phyloP scores from a whole-genome alignment of 148 eudicot species.

The Silene latifolia region DNA sequence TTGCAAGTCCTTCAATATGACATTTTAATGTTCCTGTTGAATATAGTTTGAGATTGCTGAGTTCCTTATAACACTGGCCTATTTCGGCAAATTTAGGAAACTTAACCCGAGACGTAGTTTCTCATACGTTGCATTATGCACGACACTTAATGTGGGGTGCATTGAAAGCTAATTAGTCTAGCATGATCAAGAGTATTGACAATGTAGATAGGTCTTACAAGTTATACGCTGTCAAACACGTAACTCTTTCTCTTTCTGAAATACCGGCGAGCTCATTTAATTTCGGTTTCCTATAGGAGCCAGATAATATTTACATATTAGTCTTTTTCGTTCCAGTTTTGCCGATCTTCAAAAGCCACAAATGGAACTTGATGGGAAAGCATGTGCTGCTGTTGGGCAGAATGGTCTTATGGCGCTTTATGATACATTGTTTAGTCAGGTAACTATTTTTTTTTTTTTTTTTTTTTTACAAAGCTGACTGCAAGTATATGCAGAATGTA shows the following conservation, averaged over 20 bases:
- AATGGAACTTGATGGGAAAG: slow-evolving; percentile 86
- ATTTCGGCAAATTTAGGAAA: neutral
- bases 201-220: neutral
- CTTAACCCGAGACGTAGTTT: neutral
- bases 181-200: neutral
- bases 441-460: slow-evolving; percentile 21
- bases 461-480: neutral
- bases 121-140: neutral
- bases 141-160: neutral
- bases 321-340: slow-evolving; percentile 48
- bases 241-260: neutral
- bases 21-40: neutral
- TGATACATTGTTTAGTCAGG: slow-evolving; percentile 94
- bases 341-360: slow-evolving; percentile 96
- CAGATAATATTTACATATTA: slow-evolving; percentile 14
- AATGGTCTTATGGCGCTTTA: slow-evolving; percentile 97
- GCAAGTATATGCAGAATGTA: slow-evolving; percentile 6
- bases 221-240: too few species aligned
- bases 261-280: neutral
- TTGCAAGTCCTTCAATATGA: neutral
- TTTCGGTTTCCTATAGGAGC: neutral
- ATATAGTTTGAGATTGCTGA: neutral
- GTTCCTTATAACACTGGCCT: neutral
- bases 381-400: slow-evolving; percentile 99
- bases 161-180: neutral